phyloP scores from a whole-genome alignment of 331 rosid genomes.

The Cydonia oblonga region DNA sequence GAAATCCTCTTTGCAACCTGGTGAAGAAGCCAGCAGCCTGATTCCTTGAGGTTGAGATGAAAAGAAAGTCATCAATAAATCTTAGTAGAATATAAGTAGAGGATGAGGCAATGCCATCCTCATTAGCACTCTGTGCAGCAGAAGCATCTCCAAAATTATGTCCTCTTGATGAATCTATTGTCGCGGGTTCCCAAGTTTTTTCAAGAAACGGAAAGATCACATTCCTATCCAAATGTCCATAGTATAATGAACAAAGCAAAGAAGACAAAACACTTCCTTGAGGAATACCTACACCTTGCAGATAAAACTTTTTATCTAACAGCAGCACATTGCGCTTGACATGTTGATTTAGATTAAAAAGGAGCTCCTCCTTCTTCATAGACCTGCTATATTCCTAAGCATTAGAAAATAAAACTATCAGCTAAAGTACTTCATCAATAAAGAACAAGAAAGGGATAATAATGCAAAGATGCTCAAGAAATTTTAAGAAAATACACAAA shows the following conservation, averaged over 20 bases:
- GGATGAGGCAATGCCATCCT: conserved; percentile 13
- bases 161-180: neutral
- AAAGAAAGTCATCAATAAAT: conserved; percentile 65
- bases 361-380: conserved; percentile 35
- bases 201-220: conserved; percentile 67
- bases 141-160: conserved; percentile 2
- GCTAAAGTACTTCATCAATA: neutral
- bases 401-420: conserved; percentile 10
- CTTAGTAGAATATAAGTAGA: conserved; percentile 41
- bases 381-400: conserved; percentile 37
- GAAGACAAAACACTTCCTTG: conserved; percentile 88
- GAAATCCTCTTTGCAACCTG: conserved; percentile 69
- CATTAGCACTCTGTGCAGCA: conserved; percentile 8
- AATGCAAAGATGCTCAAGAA: neutral
- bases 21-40: conserved; percentile 57
- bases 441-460: neutral
- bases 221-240: conserved; percentile 61
- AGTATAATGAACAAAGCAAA: conserved; percentile 70
- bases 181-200: conserved; percentile 22
- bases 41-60: conserved; percentile 66
- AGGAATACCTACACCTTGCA: conserved; percentile 77
- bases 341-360: conserved; percentile 40
- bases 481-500: neutral
- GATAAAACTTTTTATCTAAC: conserved; percentile 57
- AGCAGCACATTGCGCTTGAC: conserved; percentile 68